These are phyloP conservation scores for Solanum tarapatanum DNA, from an alignment of 257 asterid species.

Conservation along the genomic window DNA sequence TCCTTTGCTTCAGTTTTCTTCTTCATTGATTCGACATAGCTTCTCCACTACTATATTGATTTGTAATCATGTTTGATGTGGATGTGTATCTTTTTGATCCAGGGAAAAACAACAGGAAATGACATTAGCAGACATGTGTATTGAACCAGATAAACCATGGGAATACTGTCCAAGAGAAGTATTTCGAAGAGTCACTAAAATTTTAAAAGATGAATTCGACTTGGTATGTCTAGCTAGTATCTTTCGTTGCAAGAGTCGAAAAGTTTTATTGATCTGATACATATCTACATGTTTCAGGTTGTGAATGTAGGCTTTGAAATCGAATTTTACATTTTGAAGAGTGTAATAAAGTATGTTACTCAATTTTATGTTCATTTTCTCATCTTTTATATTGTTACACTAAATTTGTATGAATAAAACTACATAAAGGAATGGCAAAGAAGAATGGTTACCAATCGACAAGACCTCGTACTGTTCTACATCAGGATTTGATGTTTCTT, in stretches of 20 bases:
- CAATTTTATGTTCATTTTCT: neutral
- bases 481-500: constrained; percentile 63
- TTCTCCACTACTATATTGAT: too few species aligned
- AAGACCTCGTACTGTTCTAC: constrained; percentile 34
- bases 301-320: constrained; percentile 87
- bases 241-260: neutral
- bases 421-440: constrained; percentile 58
- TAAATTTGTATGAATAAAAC: constrained; percentile 26
- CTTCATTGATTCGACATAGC: neutral
- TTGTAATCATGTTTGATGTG: neutral
- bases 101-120: constrained; percentile 88
- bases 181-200: constrained; percentile 52
- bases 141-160: constrained; percentile 79
- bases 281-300: constrained; percentile 45
- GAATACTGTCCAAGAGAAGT: constrained; percentile 90
- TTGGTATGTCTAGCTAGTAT: constrained; percentile 39
- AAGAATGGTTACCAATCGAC: constrained; percentile 84
- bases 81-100: constrained; percentile 9
- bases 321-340: constrained; percentile 63
- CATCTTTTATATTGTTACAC: constrained; percentile 26
- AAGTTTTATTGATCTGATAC: constrained; percentile 1
- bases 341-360: constrained; percentile 37
- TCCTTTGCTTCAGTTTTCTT: neutral
- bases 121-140: constrained; percentile 77
- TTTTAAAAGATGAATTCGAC: constrained; percentile 69